These are phyloP conservation scores for Mallotus japonicus DNA, from an alignment of 441 rosid genomes.

Conservation along the genomic window DNA sequence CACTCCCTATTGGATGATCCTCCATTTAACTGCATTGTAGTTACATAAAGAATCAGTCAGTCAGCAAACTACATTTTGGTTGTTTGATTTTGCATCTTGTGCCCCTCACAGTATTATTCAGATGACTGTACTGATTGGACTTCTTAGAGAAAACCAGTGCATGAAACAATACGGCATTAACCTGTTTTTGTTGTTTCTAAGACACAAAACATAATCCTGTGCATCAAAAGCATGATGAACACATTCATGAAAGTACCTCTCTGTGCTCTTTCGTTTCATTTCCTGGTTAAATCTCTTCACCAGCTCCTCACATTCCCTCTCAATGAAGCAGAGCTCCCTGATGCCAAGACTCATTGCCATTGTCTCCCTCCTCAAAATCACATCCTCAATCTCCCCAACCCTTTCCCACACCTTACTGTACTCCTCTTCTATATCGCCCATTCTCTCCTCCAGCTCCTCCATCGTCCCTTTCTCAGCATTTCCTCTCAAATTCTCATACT, in stretches of 20 bases:
- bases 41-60: not conserved
- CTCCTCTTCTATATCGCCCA: conserved; percentile 55
- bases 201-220: not conserved
- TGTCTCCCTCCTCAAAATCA: conserved; percentile 57
- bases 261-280: conserved; percentile 41
- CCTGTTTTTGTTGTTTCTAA: conserved; percentile 7
- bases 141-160: conserved; percentile 5
- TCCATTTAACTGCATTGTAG: not conserved
- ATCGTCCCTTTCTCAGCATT: conserved; percentile 32
- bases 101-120: not conserved
- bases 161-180: conserved; percentile 1
- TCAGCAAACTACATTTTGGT: not conserved
- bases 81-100: not conserved
- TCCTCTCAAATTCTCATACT: conserved; percentile 33
- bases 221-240: not conserved
- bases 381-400: conserved; percentile 65
- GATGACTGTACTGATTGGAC: not conserved
- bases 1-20: not conserved
- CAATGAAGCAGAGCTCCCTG: conserved; percentile 77
- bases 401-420: conserved; percentile 62
- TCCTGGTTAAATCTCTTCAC: conserved; percentile 55
- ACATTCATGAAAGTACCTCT: conserved; percentile 40
- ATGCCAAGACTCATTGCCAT: conserved; percentile 64
- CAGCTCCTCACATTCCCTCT: conserved; percentile 79
- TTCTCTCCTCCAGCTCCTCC: conserved; percentile 43